Base-by-base conservation (phyloP, 192 early-diverging fungal species). In the Entomortierella parvispora region DNA sequence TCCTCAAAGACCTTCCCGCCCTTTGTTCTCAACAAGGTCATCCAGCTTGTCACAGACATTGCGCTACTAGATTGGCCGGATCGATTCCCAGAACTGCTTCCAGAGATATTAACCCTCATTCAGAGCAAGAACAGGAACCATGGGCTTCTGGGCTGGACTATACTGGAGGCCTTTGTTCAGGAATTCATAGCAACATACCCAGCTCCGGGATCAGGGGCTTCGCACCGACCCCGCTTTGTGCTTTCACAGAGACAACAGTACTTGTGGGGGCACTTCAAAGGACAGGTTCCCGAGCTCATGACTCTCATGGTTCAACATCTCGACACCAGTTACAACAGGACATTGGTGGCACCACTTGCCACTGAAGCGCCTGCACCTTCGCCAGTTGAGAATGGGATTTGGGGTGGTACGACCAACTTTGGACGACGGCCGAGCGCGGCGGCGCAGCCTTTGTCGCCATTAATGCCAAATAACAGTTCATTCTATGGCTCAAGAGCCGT, bases 281-380 rank as follows among this genome's bases (percentile, higher is more conserved):
- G 46, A 1, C 65, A 77, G 17, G 55, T 56, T 2, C 74, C 64
- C 14, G 74, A 62, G 17, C 59, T 77, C 2, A 25, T 77, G 54
- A 58, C 20, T 12, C 53, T 77, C 14, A 68, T 77, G 5, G 55
- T 62, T 28, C 72, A 76, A 26, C 72, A 76, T 14, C 72, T 76
- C n/a, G 72, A 76, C 20, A 20, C 32, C 18, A 55, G 72, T 37
- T 76, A 76, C 65, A 68, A 60, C 58, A 67, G 66, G 46, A 76
- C 59, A 23, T 51, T 76, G 40, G 53, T 76, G 44, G 60, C 72
- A 3, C 72, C 72, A 11, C 37, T 76, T 6, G 53, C 65, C 23
- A 76, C 72, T 8, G 72, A 76, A 25, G 72, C 72, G 3, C 72
- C 72, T 2, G 72, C 72, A 20, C 72, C 72, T 40, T 76, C 72